A percentile compares a stretch with the other conserved stretches of the same genome.
These are phyloP conservation scores for Penicillium psychrofluorescens DNA, from an alignment of 495 filamentous ascomycete species.

Conservation along the genomic window DNA sequence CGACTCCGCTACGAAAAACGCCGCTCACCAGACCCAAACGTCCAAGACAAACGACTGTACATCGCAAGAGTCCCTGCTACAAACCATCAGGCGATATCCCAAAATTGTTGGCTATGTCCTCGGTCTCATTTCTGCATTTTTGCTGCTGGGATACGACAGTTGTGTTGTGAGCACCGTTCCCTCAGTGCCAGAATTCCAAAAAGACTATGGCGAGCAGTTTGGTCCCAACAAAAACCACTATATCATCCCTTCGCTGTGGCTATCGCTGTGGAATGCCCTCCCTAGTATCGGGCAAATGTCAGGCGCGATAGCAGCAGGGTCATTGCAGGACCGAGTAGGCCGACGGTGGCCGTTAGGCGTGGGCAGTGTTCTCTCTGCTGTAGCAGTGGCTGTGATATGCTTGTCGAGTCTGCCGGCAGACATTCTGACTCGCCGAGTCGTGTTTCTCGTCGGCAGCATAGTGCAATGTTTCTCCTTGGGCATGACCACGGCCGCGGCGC, in stretches of 20 bases:
- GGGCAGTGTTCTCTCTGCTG: conserved; percentile 27
- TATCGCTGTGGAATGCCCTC: conserved; percentile 36
- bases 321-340: conserved; percentile 32
- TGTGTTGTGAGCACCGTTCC: conserved; percentile 39
- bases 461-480: conserved; percentile 34
- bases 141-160: conserved; percentile 39
- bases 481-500: conserved; percentile 29
- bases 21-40: too few species aligned
- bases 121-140: conserved; percentile 17
- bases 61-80: background rate
- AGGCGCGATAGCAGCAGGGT: conserved; percentile 28
- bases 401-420: conserved; percentile 18
- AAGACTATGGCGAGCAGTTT: conserved; percentile 27
- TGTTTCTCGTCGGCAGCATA: conserved; percentile 21
- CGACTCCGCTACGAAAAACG: too few species aligned
- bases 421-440: conserved; percentile 15
- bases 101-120: conserved; percentile 20
- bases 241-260: conserved; percentile 40
- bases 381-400: conserved; percentile 27
- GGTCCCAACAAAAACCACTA: conserved; percentile 12
- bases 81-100: conserved; percentile 9
- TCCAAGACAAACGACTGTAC: background rate
- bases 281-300: conserved; percentile 10
- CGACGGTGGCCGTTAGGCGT: conserved; percentile 27
- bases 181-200: conserved; percentile 32